Conservation (phyloP, 2,329 filamentous ascomycete genomes). For the Stagonosporopsis cucurbitacearum region DNA sequence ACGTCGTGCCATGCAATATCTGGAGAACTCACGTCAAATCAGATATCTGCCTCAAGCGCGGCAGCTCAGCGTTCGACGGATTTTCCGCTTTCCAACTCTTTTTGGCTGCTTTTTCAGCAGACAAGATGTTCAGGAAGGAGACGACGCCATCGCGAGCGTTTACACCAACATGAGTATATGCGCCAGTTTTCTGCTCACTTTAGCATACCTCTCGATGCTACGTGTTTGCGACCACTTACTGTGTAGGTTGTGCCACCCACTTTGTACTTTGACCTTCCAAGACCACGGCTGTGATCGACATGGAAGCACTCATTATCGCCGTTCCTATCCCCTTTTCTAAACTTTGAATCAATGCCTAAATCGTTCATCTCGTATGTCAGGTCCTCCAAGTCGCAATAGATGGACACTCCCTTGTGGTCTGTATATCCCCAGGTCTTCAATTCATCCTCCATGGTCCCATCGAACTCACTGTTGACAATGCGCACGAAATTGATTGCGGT, state of each 20-base stretch:
- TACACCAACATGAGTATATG: conserved; percentile 4
- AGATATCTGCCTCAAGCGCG: conserved; percentile 6
- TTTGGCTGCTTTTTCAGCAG: not conserved
- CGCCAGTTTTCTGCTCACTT: conserved; percentile 1
- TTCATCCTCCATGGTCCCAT: conserved; percentile 4
- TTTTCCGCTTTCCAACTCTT: not conserved
- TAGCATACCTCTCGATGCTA: not conserved
- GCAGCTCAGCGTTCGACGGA: not conserved
- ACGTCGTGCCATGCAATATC: not conserved
- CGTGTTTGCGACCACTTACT: not conserved
- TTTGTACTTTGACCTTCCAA: not conserved
- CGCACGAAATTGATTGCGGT: not conserved
- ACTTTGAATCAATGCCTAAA: conserved; percentile 1
- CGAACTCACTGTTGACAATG: conserved; percentile 6
- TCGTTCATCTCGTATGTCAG: not conserved
- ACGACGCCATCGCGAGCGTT: conserved; percentile 9
- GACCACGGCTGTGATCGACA: not conserved
- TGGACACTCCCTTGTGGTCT: not conserved
- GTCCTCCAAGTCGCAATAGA: conserved; percentile 1
- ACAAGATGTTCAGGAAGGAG: conserved; percentile 5
- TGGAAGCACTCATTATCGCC: conserved; percentile 8
- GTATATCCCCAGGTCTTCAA: conserved; percentile 7
- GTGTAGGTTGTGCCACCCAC: not conserved
- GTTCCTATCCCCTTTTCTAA: not conserved
- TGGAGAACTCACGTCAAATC: conserved; percentile 1